Conservation (phyloP, 2,329 filamentous ascomycete species). For the Trichocomaceae sp. region DNA sequence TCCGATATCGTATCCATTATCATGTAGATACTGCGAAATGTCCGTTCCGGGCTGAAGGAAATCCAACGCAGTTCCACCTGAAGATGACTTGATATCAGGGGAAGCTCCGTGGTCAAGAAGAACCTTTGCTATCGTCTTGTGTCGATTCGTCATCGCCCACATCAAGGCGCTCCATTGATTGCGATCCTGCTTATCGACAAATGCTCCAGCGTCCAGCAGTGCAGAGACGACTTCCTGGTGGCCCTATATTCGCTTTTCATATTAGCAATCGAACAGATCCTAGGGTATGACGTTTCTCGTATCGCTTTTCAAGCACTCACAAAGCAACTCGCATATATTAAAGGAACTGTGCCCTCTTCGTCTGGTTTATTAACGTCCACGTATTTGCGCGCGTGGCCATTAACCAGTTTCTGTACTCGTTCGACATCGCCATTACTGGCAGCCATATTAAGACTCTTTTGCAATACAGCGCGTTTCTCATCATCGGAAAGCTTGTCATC, state of each 20-base stretch:
- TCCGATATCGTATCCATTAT: constrained; percentile 72
- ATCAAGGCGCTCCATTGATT: constrained; percentile 98
- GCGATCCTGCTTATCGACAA: constrained; percentile 87
- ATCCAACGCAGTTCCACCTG: constrained; percentile 88
- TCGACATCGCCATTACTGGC: constrained; percentile 91
- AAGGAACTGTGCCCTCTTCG: constrained; percentile 88
- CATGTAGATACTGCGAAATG: constrained; percentile 89
- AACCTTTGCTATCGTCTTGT: constrained; percentile 91
- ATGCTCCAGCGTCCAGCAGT: constrained; percentile 75
- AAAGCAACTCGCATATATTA: constrained; percentile 98
- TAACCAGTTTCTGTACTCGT: constrained; percentile 68
- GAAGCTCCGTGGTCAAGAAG: constrained; percentile 89
- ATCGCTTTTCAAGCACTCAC: constrained; percentile 49
- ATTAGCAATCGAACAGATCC: constrained; percentile 1
- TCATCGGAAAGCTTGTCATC: constrained; percentile 66
- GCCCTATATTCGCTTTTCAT: constrained; percentile 48
- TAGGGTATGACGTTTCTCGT: not conserved
- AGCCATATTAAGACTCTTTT: constrained; percentile 87
- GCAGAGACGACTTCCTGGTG: constrained; percentile 82
- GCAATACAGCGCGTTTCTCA: constrained; percentile 74
- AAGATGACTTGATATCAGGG: constrained; percentile 91
- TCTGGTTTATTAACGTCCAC: constrained; percentile 83
- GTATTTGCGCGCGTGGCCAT: constrained; percentile 65
- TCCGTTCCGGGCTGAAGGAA: constrained; percentile 94
- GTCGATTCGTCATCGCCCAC: constrained; percentile 99